Conservation (phyloP, 768 basidiomycete species). For the Chlorophyllum brunneum region DNA sequence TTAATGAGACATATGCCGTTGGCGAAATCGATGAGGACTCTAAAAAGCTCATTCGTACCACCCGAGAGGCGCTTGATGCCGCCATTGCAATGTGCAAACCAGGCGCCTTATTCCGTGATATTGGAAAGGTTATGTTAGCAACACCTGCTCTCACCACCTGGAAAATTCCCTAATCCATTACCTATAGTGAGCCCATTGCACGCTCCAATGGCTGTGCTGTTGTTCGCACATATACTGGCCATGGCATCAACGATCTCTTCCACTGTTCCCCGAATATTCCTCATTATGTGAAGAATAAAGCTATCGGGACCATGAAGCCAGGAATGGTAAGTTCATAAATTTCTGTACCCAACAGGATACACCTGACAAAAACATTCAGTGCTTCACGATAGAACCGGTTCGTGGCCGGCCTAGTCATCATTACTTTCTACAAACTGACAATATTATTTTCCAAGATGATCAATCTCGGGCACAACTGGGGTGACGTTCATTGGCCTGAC, state of each 20-base stretch:
- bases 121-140: constrained; percentile 84
- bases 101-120: constrained; percentile 82
- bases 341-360: not conserved
- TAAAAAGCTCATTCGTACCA: constrained; percentile 73
- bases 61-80: constrained; percentile 81
- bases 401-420: constrained; percentile 4
- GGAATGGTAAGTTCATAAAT: constrained; percentile 66
- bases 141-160: not conserved
- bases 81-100: constrained; percentile 94
- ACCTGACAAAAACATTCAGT: constrained; percentile 24
- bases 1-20: constrained; percentile 92
- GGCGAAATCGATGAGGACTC: constrained; percentile 83
- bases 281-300: constrained; percentile 94
- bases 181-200: constrained; percentile 77
- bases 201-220: constrained; percentile 83
- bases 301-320: constrained; percentile 87
- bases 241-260: constrained; percentile 86
- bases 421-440: constrained; percentile 11
- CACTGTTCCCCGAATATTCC: constrained; percentile 85
- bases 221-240: constrained; percentile 89
- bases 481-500: constrained; percentile 84
- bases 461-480: constrained; percentile 79
- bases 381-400: constrained; percentile 80
- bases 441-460: constrained; percentile 63
- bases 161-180: not conserved